Evolutionary conservation across 306 rosid genomes (phyloP).

Genomic region (Parietaria judaica): DNA sequence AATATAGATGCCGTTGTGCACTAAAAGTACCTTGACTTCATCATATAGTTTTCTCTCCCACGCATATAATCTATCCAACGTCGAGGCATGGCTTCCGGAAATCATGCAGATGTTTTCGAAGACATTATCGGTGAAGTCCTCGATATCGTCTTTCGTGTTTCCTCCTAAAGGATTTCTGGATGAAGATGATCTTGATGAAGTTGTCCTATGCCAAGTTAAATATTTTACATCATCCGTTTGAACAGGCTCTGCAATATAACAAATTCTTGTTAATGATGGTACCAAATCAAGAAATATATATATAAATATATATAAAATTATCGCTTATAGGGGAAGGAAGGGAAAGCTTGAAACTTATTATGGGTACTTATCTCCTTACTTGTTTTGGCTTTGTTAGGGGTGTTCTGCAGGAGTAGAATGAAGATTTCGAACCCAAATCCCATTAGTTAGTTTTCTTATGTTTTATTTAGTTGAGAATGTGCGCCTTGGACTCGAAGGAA

Average conservation of each 20-base stretch:
- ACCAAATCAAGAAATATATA: too few relatives aligned
- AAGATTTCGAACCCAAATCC: too few relatives aligned
- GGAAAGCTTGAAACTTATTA: too few relatives aligned
- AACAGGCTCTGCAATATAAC: slow-evolving; percentile 50
- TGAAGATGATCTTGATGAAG: slow-evolving; percentile 80
- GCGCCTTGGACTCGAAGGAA: too few relatives aligned
- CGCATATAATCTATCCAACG: slow-evolving; percentile 89
- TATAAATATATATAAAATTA: too few relatives aligned
- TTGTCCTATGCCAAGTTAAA: slow-evolving; percentile 85
- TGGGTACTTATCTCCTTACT: too few relatives aligned
- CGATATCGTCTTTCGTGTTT: slow-evolving; percentile 56
- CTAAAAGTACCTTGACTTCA: slow-evolving; percentile 79
- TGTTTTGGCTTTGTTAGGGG: too few relatives aligned
- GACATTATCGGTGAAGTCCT: slow-evolving; percentile 41
- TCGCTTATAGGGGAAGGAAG: too few relatives aligned
- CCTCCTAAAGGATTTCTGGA: slow-evolving; percentile 71
- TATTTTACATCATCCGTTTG: slow-evolving; percentile 47
- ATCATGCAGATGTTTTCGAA: slow-evolving; percentile 70
- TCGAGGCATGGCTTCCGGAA: slow-evolving; percentile 92
- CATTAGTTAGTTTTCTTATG: too few relatives aligned
- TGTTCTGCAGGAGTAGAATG: too few relatives aligned
- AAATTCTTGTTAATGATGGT: slow-evolving; percentile 13
- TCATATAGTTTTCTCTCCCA: slow-evolving; percentile 98
- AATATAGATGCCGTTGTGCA: not conserved
- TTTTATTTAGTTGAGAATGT: too few relatives aligned